phyloP scores from a whole-genome alignment of 1,284 basidiomycete species.

The Pascua guehoae region DNA sequence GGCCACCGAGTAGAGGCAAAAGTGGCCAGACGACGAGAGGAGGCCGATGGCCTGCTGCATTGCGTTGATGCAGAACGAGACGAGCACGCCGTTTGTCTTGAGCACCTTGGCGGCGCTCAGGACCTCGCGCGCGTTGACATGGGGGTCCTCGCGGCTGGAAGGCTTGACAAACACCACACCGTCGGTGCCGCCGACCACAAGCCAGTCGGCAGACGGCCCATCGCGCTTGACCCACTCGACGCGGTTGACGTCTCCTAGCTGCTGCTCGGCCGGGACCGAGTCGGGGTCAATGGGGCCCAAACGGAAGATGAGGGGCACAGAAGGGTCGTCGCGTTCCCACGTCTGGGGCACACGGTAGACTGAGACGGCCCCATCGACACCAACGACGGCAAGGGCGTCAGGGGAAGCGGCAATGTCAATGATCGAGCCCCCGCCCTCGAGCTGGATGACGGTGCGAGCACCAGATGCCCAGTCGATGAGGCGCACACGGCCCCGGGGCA shows the following conservation, averaged over 20 bases:
- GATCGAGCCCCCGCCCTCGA: slow-evolving; percentile 23
- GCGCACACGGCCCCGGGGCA: slow-evolving; percentile 34
- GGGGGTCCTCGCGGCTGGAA: slow-evolving; percentile 3
- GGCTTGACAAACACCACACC: slow-evolving; percentile 36
- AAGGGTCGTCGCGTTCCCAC: slow-evolving; percentile 33
- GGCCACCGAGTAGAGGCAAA: slow-evolving; percentile 34
- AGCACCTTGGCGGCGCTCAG: slow-evolving; percentile 24
- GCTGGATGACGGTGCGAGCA: slow-evolving; percentile 31
- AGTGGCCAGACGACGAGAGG: slow-evolving; percentile 27
- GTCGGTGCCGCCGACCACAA: slow-evolving; percentile 34
- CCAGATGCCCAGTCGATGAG: slow-evolving; percentile 35
- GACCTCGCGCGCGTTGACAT: slow-evolving; percentile 12
- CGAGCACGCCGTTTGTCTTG: slow-evolving; percentile 30
- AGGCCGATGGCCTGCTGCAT: slow-evolving; percentile 39
- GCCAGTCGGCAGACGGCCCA: slow-evolving; percentile 11
- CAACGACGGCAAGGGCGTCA: slow-evolving; percentile 30
- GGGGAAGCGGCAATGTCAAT: slow-evolving; percentile 33
- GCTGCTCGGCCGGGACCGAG: slow-evolving; percentile 7
- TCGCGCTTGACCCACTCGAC: slow-evolving; percentile 37
- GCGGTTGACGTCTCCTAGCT: slow-evolving; percentile 24
- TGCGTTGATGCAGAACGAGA: slow-evolving; percentile 39
- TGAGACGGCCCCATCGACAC: slow-evolving; percentile 24
- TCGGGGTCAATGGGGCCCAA: slow-evolving; percentile 11
- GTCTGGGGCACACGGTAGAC: slow-evolving; percentile 29
- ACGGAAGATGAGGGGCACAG: slow-evolving; percentile 17